Conservation (phyloP, 495 filamentous ascomycete species). For the Lepidopterella palustris region DNA sequence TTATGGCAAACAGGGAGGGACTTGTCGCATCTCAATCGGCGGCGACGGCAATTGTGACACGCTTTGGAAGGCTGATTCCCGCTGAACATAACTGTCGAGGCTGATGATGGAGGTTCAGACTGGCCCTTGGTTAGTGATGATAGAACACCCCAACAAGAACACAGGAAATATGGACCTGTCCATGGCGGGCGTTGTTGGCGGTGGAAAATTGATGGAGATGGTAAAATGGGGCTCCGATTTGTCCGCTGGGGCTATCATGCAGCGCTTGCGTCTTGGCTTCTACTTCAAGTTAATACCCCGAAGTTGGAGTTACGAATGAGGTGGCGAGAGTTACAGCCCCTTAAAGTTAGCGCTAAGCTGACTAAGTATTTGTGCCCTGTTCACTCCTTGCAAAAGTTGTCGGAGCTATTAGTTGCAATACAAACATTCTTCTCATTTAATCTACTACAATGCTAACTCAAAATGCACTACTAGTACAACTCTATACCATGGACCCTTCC, state of each 20-base stretch:
- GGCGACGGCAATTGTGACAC: conserved; percentile 39
- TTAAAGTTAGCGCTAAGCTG: no score
- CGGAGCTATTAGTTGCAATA: no score
- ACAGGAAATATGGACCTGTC: not conserved
- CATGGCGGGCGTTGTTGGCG: not conserved
- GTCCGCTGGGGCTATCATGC: no score
- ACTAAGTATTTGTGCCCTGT: no score
- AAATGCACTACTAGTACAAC: no score
- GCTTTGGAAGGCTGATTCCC: conserved; percentile 12
- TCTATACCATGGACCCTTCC: no score
- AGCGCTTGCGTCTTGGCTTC: not conserved
- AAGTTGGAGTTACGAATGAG: no score
- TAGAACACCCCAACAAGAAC: not conserved
- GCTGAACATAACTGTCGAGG: not conserved
- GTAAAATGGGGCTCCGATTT: not conserved
- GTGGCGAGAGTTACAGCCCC: no score
- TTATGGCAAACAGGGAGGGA: conserved; percentile 37
- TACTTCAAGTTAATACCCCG: no score
- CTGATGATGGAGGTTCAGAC: not conserved
- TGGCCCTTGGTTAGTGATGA: not conserved
- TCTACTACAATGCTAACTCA: no score
- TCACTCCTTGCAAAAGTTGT: no score
- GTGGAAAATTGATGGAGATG: not conserved
- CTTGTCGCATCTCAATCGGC: conserved; percentile 38
- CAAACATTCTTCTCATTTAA: no score